Evolutionary conservation across 2,329 filamentous ascomycete genomes (phyloP), one percentile per base, ranked within the genome.

Genomic region (Neoascochyta sp.): DNA sequence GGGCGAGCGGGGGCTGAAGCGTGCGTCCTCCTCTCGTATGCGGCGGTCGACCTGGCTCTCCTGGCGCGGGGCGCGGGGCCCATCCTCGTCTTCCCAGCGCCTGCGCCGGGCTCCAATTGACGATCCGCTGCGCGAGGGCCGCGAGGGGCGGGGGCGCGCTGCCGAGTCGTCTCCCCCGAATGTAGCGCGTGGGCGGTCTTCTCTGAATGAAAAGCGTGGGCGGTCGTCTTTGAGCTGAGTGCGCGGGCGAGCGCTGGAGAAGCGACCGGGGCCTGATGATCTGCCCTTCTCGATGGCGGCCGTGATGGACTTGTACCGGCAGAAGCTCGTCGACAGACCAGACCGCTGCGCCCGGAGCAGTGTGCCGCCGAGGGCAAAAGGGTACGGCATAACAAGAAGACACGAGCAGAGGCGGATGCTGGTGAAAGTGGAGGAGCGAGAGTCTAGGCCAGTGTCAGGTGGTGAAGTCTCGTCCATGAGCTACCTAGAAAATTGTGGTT

Each of bases 251-350:
- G 30, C 30, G 34, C 26, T 30, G 7, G 31, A 34, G 15, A 43
- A 35, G 10, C 38, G 33, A 8, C 41, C 34, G 14, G 39, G 36
- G 10, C 37, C 30, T 11, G 39, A 30, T 10, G 35, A 42, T 32
- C 41, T 44, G 28, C 48, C 54, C 41, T 50, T 42, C 37, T 60
- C 57, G 36, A 61, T 60, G 22, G 55, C 47, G 7, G 52, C 50
- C 21, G 47, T 52, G 24, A 61, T 43, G 19, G 57, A 61, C 32
- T 59, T 59, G 41, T 53, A 43, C 22, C 57, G 53, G 22, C 36
- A 32, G 17, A 48, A 52, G 2, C 39, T 36, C 24, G 27, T 42
- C 5, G 50, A 43, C 5, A 49, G 16, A 7, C n/a, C 27, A 4
- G 31, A 18, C 27, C 22, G 32, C 12, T 44, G 47, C 7, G 35